Evolutionary conservation across 1,284 basidiomycete species (phyloP).

Genomic region (Stereum hirsutum): DNA sequence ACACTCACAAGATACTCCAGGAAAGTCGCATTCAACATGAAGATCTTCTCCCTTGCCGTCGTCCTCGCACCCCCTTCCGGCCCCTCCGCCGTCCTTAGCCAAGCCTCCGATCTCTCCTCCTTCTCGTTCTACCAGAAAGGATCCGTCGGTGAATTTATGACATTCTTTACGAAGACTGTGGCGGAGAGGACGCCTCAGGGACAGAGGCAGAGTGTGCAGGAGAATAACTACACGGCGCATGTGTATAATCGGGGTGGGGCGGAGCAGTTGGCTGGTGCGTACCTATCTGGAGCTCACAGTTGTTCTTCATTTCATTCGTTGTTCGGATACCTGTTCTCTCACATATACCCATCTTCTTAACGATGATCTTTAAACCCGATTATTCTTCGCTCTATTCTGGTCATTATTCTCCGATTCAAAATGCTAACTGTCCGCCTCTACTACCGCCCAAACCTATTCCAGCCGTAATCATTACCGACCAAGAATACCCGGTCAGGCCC

Average conservation of each 20-base stretch:
- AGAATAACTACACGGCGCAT: conserved; percentile 92
- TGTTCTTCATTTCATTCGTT: too few species aligned
- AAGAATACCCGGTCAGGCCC: conserved; percentile 94
- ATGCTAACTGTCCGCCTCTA: background rate
- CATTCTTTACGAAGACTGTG: conserved; percentile 90
- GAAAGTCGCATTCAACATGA: too few species aligned
- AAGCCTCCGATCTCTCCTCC: conserved; percentile 78
- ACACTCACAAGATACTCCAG: too few species aligned
- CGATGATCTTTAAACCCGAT: too few species aligned
- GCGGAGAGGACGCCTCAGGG: conserved; percentile 83
- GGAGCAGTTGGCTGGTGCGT: conserved; percentile 72
- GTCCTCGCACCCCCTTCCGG: conserved; percentile 47
- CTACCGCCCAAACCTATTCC: conserved; percentile 5
- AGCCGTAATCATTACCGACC: conserved; percentile 92
- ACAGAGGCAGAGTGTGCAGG: conserved; percentile 89
- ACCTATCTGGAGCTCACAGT: conserved; percentile 2
- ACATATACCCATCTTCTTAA: too few species aligned
- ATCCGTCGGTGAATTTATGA: conserved; percentile 81
- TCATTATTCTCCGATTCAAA: background rate
- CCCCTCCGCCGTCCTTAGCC: conserved; percentile 57
- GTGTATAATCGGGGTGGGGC: conserved; percentile 82
- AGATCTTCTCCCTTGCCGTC: conserved; percentile 62
- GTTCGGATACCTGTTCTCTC: too few species aligned
- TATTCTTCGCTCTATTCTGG: too few species aligned
- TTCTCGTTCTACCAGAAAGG: conserved; percentile 94